phyloP scores from a whole-genome alignment of 169 alveolate genomes.

The Plasmodium coatneyi region DNA sequence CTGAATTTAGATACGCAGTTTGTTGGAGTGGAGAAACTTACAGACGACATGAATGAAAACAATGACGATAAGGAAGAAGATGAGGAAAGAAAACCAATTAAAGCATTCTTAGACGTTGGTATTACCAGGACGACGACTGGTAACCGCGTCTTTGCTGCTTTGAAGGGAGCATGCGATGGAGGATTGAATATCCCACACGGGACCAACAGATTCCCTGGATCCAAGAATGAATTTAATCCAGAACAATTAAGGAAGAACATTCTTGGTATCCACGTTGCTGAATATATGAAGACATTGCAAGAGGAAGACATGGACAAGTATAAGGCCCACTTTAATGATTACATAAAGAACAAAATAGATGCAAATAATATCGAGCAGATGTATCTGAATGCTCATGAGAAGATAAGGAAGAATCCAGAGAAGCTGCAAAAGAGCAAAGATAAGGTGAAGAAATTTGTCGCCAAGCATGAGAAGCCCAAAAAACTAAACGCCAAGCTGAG shows the following conservation, averaged over 20 bases:
- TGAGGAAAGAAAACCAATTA: conserved; percentile 98
- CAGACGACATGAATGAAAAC: conserved; percentile 91
- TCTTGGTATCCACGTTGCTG: conserved; percentile 98
- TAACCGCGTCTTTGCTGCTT: conserved; percentile 99
- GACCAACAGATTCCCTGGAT: conserved; percentile 99
- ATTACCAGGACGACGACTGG: conserved; percentile 99
- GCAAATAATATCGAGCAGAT: conserved; percentile 96
- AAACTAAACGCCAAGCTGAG: conserved; percentile 93
- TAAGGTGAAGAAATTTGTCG: conserved; percentile 89
- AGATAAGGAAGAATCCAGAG: conserved; percentile 96
- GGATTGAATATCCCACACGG: conserved; percentile 99
- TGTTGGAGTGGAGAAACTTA: conserved; percentile 94
- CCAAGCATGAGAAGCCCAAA: conserved; percentile 91
- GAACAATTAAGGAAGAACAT: conserved; percentile 98
- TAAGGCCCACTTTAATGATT: conserved; percentile 96
- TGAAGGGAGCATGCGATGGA: conserved; percentile 99
- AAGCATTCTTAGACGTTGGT: conserved; percentile 99
- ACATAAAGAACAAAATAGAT: conserved; percentile 93
- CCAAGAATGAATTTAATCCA: conserved; percentile 95
- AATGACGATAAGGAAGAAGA: conserved; percentile 96
- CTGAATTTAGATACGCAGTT: conserved; percentile 93
- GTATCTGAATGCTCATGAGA: conserved; percentile 97
- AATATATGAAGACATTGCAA: conserved; percentile 95
- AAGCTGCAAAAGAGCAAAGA: conserved; percentile 88
- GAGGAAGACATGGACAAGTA: conserved; percentile 97